Conservation (phyloP, 129 eudicot genomes). For the Arctium minus region DNA sequence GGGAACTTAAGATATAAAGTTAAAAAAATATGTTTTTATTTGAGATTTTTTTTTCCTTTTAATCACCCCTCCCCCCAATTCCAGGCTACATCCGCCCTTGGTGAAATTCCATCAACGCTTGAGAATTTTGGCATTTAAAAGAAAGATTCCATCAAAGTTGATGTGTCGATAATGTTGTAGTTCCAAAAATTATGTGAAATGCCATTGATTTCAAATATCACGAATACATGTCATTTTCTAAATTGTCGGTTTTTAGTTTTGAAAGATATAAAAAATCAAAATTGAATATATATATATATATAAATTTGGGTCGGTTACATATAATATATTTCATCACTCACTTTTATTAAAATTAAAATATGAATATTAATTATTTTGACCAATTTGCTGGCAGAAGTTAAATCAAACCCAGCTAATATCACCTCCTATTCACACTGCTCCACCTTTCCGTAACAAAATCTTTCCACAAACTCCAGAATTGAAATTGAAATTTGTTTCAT, state of each 20-base stretch:
- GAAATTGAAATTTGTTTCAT: background rate
- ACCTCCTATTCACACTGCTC: conserved; percentile 25
- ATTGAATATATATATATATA: background rate
- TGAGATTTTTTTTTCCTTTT: too few species aligned
- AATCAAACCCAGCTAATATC: conserved; percentile 27
- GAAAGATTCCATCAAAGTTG: background rate
- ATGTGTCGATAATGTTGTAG: background rate
- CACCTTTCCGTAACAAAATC: conserved; percentile 14
- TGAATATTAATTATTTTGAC: conserved; percentile 1
- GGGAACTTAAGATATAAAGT: too few species aligned
- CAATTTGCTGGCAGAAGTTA: conserved; percentile 30
- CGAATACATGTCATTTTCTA: background rate
- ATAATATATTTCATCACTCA: background rate
- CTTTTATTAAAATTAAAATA: background rate
- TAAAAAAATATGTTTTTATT: too few species aligned
- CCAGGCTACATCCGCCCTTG: background rate
- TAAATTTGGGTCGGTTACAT: background rate
- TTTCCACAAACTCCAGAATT: background rate
- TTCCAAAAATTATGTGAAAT: background rate
- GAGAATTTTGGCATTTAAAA: background rate
- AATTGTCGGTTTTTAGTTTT: background rate
- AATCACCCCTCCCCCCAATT: too few species aligned
- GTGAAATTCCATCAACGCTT: background rate
- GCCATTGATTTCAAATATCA: background rate
- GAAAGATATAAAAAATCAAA: background rate